phyloP scores from a whole-genome alignment of 305 asterid genomes.

The Rubia occidens region DNA sequence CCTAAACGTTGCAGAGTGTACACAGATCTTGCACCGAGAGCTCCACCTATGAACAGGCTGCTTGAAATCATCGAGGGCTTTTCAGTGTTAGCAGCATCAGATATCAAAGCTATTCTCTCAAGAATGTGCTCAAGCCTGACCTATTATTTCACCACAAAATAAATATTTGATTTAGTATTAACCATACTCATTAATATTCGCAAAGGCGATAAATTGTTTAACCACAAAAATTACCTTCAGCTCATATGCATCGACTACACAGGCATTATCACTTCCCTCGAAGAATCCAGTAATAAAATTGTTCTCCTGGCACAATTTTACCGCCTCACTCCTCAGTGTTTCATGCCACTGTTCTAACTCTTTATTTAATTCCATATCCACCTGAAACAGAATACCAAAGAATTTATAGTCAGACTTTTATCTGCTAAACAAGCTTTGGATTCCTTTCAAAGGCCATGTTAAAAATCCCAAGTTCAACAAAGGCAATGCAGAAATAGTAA shows the following conservation, averaged over 20 bases:
- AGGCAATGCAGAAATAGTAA: not conserved
- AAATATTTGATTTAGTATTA: not conserved
- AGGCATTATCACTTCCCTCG: constrained; percentile 82
- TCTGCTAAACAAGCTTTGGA: not conserved
- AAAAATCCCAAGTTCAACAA: not conserved
- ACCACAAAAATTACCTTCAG: constrained; percentile 48
- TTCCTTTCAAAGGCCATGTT: not conserved
- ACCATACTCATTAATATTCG: not conserved
- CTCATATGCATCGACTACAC: constrained; percentile 90
- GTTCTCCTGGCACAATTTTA: constrained; percentile 82
- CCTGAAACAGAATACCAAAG: constrained; percentile 38
- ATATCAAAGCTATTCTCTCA: constrained; percentile 74
- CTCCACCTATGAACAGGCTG: constrained; percentile 75
- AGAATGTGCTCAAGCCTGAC: constrained; percentile 97
- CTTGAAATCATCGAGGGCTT: constrained; percentile 58
- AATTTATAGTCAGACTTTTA: not conserved
- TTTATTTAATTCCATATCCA: constrained; percentile 69
- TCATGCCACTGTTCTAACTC: constrained; percentile 95
- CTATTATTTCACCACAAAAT: constrained; percentile 28
- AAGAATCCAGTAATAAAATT: constrained; percentile 84
- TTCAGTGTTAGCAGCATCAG: constrained; percentile 93
- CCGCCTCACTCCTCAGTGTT: constrained; percentile 69
- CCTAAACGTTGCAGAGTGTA: constrained; percentile 80
- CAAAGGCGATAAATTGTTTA: not conserved
- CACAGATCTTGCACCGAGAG: constrained; percentile 90